Evolutionary conservation across 805 yeast species (phyloP).

Genomic region (Lachancea kluyveri): DNA sequence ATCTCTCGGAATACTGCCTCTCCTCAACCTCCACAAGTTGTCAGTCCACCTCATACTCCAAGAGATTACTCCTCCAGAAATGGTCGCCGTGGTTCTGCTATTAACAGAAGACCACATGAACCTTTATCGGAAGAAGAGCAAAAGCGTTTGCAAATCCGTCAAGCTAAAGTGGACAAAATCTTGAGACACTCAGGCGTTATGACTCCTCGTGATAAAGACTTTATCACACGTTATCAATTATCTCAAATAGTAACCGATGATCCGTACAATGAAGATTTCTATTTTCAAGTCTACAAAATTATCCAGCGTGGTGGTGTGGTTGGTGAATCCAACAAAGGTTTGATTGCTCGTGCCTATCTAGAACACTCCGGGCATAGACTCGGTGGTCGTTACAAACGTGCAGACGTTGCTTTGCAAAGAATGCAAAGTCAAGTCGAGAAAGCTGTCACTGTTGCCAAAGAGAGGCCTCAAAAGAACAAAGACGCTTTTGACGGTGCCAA

Average conservation of each 20-base stretch:
- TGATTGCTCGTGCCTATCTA: slow-evolving; percentile 88
- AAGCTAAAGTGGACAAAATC: slow-evolving; percentile 68
- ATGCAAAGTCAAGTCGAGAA: slow-evolving; percentile 97
- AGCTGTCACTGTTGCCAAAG: slow-evolving; percentile 93
- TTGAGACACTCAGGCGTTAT: slow-evolving; percentile 84
- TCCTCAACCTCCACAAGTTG: slow-evolving; percentile 5
- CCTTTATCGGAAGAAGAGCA: slow-evolving; percentile 67
- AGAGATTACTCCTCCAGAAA: slow-evolving; percentile 10
- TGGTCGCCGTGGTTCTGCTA: slow-evolving; percentile 16
- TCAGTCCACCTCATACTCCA: slow-evolving; percentile 7
- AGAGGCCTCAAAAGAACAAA: slow-evolving; percentile 62
- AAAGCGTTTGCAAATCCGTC: slow-evolving; percentile 58
- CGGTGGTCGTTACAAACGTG: slow-evolving; percentile 78
- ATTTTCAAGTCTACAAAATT: slow-evolving; percentile 84
- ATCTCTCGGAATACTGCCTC: slow-evolving; percentile 5
- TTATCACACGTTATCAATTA: slow-evolving; percentile 87
- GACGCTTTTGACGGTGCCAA: slow-evolving; percentile 32
- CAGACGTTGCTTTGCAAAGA: slow-evolving; percentile 87
- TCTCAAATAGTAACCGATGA: slow-evolving; percentile 96
- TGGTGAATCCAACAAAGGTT: slow-evolving; percentile 50
- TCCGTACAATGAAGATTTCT: slow-evolving; percentile 95
- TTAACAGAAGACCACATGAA: slow-evolving; percentile 29
- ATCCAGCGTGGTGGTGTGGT: slow-evolving; percentile 45
- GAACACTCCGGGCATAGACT: slow-evolving; percentile 88
- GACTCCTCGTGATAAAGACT: slow-evolving; percentile 96